Percentiles rank a stretch among this genome's conserved stretches.
Evolutionary conservation across 345 rosid genomes (phyloP).

Genomic region (Arabis alpina): DNA sequence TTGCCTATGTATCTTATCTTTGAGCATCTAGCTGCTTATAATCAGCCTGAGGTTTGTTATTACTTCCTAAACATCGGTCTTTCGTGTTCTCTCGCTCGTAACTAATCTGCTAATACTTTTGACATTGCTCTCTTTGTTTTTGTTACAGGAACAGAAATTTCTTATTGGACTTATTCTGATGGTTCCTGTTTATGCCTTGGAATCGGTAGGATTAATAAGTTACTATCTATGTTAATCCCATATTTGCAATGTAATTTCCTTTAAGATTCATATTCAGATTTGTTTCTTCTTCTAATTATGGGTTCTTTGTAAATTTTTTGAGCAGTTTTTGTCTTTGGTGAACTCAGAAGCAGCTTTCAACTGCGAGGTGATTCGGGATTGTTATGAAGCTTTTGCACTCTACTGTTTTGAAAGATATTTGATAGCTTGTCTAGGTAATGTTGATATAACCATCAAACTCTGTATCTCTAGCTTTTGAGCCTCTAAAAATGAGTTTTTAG

Average conservation of each 20-base stretch:
- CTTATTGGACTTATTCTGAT: slow-evolving; percentile 91
- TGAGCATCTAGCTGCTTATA: slow-evolving; percentile 90
- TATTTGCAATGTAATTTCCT: background rate
- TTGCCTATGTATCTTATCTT: slow-evolving; percentile 89
- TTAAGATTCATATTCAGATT: background rate
- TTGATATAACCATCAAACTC: background rate
- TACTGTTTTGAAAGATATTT: slow-evolving; percentile 98
- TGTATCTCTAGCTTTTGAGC: slow-evolving; percentile 6
- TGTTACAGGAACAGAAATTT: slow-evolving; percentile 96
- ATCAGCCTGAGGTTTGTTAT: slow-evolving; percentile 90
- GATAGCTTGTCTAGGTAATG: slow-evolving; percentile 96
- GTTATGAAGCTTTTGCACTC: slow-evolving; percentile 99
- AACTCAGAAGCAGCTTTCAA: slow-evolving; percentile 93
- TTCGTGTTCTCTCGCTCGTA: background rate
- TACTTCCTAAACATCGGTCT: background rate
- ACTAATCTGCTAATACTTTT: background rate
- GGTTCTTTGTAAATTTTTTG: slow-evolving; percentile 29
- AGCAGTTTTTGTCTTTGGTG: slow-evolving; percentile 89
- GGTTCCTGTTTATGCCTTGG: slow-evolving; percentile 96
- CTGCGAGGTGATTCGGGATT: slow-evolving; percentile 92
- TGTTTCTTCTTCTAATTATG: slow-evolving; percentile 24
- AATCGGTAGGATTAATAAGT: slow-evolving; percentile 68
- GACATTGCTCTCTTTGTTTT: too few relatives aligned
- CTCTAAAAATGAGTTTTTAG: background rate
- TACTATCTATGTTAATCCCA: slow-evolving; percentile 6